phyloP scores from a whole-genome alignment of 306 rosid species.

The Casuarina equisetifolia region DNA sequence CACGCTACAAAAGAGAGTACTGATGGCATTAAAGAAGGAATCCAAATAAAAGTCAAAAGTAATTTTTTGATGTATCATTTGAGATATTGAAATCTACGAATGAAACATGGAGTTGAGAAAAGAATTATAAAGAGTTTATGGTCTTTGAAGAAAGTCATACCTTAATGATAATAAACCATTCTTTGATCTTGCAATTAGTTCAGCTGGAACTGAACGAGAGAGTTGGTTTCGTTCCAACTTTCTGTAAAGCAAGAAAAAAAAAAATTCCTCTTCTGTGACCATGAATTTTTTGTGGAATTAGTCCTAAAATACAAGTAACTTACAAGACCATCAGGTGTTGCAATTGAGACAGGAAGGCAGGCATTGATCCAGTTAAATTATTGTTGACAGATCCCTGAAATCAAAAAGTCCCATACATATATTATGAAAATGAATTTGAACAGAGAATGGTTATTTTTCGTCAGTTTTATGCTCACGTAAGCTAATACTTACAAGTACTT shows the following conservation, averaged over 20 bases:
- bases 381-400: slow-evolving; percentile 67
- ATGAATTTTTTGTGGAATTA: background rate
- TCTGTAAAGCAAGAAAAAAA: slow-evolving; percentile 32
- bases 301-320: slow-evolving; percentile 18
- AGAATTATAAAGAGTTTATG: background rate
- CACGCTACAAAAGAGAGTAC: too few species aligned
- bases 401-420: background rate
- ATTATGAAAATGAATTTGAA: background rate
- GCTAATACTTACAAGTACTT: slow-evolving; percentile 42
- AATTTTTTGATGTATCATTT: too few species aligned
- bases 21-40: too few species aligned
- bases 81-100: too few species aligned
- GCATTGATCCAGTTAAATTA: slow-evolving; percentile 39
- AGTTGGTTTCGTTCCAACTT: slow-evolving; percentile 46
- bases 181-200: slow-evolving; percentile 38
- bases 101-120: too few species aligned
- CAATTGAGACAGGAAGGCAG: slow-evolving; percentile 35
- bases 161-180: slow-evolving; percentile 41
- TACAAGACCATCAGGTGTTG: slow-evolving; percentile 40
- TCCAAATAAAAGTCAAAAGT: too few species aligned
- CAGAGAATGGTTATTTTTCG: background rate
- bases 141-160: slow-evolving; percentile 27
- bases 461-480: background rate
- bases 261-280: background rate
- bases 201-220: slow-evolving; percentile 38